phyloP scores from a whole-genome alignment of 805 yeast species.

The Sungouiella thailandica region DNA sequence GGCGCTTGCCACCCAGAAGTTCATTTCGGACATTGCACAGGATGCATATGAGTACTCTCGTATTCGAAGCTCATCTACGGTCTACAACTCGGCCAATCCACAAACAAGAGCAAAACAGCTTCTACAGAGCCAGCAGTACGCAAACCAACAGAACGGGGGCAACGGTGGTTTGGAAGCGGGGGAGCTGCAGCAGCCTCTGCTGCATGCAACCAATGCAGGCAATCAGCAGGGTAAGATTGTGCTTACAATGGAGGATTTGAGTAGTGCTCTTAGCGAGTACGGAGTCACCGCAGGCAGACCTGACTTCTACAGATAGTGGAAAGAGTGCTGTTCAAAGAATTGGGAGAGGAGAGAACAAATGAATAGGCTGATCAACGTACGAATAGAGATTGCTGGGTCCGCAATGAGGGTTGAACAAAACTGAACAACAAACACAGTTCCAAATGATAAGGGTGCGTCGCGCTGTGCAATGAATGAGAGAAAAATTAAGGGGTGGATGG shows the following conservation, averaged over 20 bases:
- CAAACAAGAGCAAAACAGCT: constrained; percentile 80
- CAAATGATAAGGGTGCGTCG: no score
- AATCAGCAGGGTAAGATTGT: constrained; percentile 72
- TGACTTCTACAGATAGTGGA: constrained; percentile 89
- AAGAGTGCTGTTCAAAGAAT: no score
- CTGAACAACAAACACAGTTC: no score
- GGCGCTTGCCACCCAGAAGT: constrained; percentile 95
- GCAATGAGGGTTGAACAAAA: no score
- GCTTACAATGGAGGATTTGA: constrained; percentile 86
- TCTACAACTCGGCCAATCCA: constrained; percentile 80
- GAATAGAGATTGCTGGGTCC: no score
- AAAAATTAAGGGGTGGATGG: no score
- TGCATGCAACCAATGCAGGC: constrained; percentile 39
- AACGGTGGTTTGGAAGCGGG: constrained; percentile 15
- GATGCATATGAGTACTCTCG: constrained; percentile 96
- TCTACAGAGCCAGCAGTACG: constrained; percentile 57
- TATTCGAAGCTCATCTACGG: constrained; percentile 82
- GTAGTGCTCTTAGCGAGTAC: constrained; percentile 89
- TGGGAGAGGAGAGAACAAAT: no score
- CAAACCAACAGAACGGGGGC: constrained; percentile 34
- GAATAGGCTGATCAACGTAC: no score
- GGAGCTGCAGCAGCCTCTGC: constrained; percentile 34
- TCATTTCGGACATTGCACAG: constrained; percentile 87
- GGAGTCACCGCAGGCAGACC: constrained; percentile 89
- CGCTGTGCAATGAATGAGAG: no score